Conservation (phyloP, 371 early-diverging fungal genomes). For the Lichtheimia hyalospora region DNA sequence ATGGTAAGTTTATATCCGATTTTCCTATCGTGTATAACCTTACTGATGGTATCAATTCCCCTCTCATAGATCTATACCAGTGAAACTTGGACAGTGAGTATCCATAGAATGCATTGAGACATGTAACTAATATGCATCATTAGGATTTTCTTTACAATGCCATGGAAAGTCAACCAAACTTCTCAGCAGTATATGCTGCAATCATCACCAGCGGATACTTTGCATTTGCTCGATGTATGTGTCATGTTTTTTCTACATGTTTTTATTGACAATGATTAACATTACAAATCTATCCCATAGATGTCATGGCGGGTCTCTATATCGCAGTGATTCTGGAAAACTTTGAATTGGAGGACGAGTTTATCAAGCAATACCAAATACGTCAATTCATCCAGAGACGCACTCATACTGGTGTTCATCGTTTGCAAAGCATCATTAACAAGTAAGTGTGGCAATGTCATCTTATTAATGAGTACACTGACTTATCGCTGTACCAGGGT, state of each 20-base stretch:
- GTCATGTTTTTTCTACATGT: background rate
- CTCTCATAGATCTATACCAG: constrained; percentile 48
- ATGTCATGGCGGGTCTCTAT: constrained; percentile 63
- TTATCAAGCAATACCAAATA: constrained; percentile 59
- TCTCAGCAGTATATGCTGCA: constrained; percentile 48
- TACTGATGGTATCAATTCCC: background rate
- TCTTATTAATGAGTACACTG: background rate
- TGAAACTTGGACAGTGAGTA: constrained; percentile 58
- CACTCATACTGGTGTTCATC: constrained; percentile 32
- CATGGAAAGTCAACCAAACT: constrained; percentile 48
- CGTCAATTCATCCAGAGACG: constrained; percentile 54
- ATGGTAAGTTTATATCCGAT: constrained; percentile 29
- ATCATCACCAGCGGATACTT: constrained; percentile 50
- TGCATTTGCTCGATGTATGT: constrained; percentile 58
- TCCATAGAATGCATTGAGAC: background rate
- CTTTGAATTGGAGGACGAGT: constrained; percentile 62
- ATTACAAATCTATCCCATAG: constrained; percentile 14
- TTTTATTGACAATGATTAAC: background rate
- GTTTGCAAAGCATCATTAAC: constrained; percentile 30
- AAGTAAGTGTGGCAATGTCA: constrained; percentile 3
- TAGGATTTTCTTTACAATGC: constrained; percentile 52
- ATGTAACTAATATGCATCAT: background rate
- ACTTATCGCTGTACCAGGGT: too few species aligned
- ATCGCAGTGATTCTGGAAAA: constrained; percentile 67
- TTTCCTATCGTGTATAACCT: background rate